Conservation (phyloP, 2,329 filamentous ascomycete genomes). For the Acephala macrosclerotiorum region DNA sequence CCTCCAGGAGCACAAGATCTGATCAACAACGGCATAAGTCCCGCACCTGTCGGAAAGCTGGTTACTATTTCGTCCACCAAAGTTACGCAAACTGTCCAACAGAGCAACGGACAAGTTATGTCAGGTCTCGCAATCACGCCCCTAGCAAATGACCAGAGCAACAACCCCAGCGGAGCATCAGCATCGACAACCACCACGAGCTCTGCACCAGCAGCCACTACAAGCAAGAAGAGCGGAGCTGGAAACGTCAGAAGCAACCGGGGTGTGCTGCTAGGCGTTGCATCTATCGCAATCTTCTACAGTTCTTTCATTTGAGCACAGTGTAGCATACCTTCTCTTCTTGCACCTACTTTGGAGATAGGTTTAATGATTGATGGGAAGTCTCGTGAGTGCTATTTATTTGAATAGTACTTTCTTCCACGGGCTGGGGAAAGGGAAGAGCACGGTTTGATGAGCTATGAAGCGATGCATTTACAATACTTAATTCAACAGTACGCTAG, state of each 20-base stretch:
- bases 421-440: not conserved
- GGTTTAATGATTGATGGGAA: conserved; percentile 20
- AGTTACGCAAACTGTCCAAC: conserved; percentile 64
- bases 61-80: conserved; percentile 61
- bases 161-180: conserved; percentile 51
- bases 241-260: conserved; percentile 22
- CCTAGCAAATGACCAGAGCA: conserved; percentile 58
- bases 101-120: conserved; percentile 63
- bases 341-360: conserved; percentile 27
- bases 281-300: conserved; percentile 12
- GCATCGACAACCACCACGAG: conserved; percentile 22
- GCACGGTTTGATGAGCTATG: conserved; percentile 7
- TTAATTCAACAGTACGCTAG: not conserved
- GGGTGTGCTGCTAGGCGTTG: conserved; percentile 28
- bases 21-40: conserved; percentile 77
- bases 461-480: conserved; percentile 9
- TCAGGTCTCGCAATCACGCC: conserved; percentile 66
- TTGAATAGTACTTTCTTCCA: not conserved
- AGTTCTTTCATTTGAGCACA: conserved; percentile 15
- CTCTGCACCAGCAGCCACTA: conserved; percentile 31
- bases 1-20: conserved; percentile 74
- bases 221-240: conserved; percentile 37
- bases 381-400: not conserved
- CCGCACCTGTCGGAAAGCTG: conserved; percentile 70
- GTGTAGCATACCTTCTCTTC: conserved; percentile 15